Conservation (phyloP, 768 basidiomycete species). For the Panaeolus cyanescens region DNA sequence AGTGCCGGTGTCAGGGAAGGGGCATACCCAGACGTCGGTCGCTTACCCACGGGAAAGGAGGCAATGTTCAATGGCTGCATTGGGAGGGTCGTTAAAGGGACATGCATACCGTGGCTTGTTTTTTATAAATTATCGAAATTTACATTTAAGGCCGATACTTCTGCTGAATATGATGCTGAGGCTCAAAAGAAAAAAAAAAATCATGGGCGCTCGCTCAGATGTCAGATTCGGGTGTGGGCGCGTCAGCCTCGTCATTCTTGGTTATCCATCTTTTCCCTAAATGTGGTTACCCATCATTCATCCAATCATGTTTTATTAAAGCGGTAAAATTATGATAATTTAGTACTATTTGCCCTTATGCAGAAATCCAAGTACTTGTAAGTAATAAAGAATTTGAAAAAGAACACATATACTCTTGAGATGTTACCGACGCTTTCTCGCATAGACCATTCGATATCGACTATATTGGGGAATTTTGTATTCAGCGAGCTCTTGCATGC, state of each 20-base stretch:
- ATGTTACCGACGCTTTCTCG: slow-evolving; percentile 27
- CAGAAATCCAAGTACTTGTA: neutral
- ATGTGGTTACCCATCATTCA: too few relatives aligned
- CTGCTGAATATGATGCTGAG: neutral
- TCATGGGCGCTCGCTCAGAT: neutral
- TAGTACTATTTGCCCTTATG: neutral
- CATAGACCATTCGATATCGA: slow-evolving; percentile 62
- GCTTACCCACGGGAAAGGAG: neutral
- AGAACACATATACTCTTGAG: neutral
- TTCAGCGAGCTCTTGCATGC: slow-evolving; percentile 51
- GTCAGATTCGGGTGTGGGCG: too few relatives aligned
- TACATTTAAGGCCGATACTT: neutral
- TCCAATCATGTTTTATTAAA: too few relatives aligned
- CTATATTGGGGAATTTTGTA: slow-evolving; percentile 51
- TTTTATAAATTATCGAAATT: too few relatives aligned
- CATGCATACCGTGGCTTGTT: too few relatives aligned
- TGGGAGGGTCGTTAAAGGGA: too few relatives aligned
- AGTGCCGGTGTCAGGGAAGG: neutral
- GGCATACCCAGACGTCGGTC: neutral
- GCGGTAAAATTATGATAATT: too few relatives aligned
- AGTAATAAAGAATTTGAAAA: neutral
- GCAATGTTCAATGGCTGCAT: too few relatives aligned
- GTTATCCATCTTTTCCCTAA: too few relatives aligned
- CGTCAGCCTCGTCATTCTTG: too few relatives aligned
- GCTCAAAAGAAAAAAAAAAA: neutral